These are phyloP conservation scores for Coelastrella sp. DNA, from an alignment of 139 green algal species.

Conservation along the genomic window DNA sequence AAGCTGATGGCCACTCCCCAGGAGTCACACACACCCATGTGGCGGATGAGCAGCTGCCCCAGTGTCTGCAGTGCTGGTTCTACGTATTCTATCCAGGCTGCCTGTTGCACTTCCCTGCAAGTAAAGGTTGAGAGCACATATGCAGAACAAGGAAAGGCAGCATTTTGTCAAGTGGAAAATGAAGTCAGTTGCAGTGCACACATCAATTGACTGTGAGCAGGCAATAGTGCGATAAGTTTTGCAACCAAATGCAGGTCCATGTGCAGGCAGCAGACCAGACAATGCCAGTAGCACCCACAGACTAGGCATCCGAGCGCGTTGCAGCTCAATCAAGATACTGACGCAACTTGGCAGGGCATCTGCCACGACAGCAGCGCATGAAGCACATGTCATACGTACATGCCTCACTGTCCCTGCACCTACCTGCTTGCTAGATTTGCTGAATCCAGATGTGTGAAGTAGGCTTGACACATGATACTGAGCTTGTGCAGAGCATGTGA, in stretches of 20 bases:
- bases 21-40: conserved; percentile 13
- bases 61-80: conserved; percentile 31
- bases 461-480: conserved; percentile 4
- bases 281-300: background rate
- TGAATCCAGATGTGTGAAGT: conserved; percentile 40
- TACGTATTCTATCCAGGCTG: conserved; percentile 31
- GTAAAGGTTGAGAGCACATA: background rate
- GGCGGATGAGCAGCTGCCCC: conserved; percentile 28
- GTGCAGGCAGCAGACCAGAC: background rate
- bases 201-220: too few relatives aligned
- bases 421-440: conserved; percentile 33
- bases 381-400: background rate
- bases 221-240: too few relatives aligned
- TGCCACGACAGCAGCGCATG: background rate
- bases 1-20: conserved; percentile 24
- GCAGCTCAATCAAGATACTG: too few relatives aligned
- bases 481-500: conserved; percentile 42
- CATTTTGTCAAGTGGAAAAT: background rate
- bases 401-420: background rate
- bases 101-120: conserved; percentile 29
- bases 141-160: background rate
- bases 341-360: too few relatives aligned
- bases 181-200: too few relatives aligned
- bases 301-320: too few relatives aligned
- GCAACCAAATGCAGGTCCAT: too few relatives aligned